Evolutionary conservation across 306 rosid species (phyloP), one percentile per base, ranked within the genome.

Genomic region (Gastrolobium bilobum): DNA sequence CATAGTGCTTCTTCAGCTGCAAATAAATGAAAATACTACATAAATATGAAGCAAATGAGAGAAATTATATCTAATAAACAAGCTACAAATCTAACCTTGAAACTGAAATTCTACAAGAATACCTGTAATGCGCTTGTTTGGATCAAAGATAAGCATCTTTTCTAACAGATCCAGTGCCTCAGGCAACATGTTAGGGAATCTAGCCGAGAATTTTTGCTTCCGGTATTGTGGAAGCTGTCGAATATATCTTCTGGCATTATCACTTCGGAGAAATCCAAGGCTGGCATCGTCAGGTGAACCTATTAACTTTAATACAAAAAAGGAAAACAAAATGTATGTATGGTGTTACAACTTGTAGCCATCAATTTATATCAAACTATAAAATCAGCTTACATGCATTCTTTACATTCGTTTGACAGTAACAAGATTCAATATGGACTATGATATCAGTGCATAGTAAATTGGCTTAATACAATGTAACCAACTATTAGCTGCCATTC

Each of bases 241-340:
- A 67, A 91, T 87, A 44, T 95, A 93, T 88, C 99, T 90, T 77
- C 99, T 90, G 53, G 99, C 93, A 80, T 95, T 95, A 59, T 95
- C 96, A 48, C 99, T 95, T 84, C 99, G 96, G 75, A 95, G 99
- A 84, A 95, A 95, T 63, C 97, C 98, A 35, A 95, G 96, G 87
- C 96, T 93, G 1, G 97, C 89, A 74, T 95, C 98, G 46, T 93
- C 98, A 29, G 99, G 99, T 79, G 99, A 93, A 73, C 99, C 99
- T 85, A 95, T 80, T 73, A 95, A 89, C 99, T 95, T 86, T 82
- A 68, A 62, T 34, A 62, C 87, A 70, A 69, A 84, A 81, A 84
- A 81, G 83, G 39, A 71, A 71, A 9, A 75, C 50, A 77, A 30
- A 77, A 84, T 75, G 86, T 33, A 69, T 20, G 53, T 68, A 73